A percentile compares a stretch with the other conserved stretches of the same genome.
These are phyloP conservation scores for Cucurbitaria berberidis DNA, from an alignment of 2,329 filamentous ascomycete species.

Conservation along the genomic window DNA sequence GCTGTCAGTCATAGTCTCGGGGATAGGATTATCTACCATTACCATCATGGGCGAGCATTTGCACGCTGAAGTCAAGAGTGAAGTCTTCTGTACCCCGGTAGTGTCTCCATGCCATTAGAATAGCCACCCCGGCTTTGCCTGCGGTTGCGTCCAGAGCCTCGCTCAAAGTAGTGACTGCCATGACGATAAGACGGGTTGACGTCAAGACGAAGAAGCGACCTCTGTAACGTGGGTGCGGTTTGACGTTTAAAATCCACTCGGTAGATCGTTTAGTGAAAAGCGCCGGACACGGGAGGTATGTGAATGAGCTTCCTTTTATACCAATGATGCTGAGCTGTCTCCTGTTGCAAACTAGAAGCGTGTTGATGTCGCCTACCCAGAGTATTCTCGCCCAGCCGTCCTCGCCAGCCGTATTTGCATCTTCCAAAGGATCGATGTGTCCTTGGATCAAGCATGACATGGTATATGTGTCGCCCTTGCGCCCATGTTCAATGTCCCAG, in stretches of 20 bases:
- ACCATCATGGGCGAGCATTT: conserved; percentile 42
- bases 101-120: conserved; percentile 59
- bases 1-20: conserved; percentile 9
- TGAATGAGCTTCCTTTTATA: conserved; percentile 31
- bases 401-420: conserved; percentile 12
- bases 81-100: conserved; percentile 61
- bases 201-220: conserved; percentile 67
- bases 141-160: conserved; percentile 23
- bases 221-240: conserved; percentile 54
- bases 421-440: conserved; percentile 7
- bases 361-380: conserved; percentile 57
- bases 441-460: conserved; percentile 43
- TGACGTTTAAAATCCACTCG: conserved; percentile 65
- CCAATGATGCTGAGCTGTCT: conserved; percentile 44
- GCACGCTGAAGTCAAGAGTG: conserved; percentile 51
- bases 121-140: conserved; percentile 38
- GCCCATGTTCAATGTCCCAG: conserved; percentile 61
- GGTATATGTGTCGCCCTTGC: conserved; percentile 38
- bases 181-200: conserved; percentile 57
- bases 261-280: conserved; percentile 33
- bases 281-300: conserved; percentile 28
- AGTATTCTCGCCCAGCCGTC: conserved; percentile 60
- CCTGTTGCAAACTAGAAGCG: conserved; percentile 61
- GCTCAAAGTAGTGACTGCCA: conserved; percentile 50
- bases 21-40: neutral